These are phyloP conservation scores for Microcyclosporella mali DNA, from an alignment of 2,329 filamentous ascomycete species.

Conservation along the genomic window DNA sequence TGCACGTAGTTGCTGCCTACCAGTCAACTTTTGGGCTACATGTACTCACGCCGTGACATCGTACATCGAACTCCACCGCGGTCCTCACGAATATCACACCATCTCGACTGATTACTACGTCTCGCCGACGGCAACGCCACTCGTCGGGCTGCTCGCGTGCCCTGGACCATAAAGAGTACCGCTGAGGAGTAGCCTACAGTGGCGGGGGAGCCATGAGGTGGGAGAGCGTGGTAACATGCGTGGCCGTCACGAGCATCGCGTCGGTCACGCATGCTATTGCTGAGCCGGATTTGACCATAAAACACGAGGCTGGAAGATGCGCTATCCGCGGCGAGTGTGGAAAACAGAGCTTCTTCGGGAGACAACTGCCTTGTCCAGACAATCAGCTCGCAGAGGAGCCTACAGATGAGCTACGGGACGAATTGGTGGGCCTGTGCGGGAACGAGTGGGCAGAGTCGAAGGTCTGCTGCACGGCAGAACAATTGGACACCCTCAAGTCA, in stretches of 20 bases:
- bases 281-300: conserved; percentile 20
- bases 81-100: no score
- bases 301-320: conserved; percentile 79
- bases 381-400: conserved; percentile 76
- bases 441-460: conserved; percentile 75
- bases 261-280: conserved; percentile 2
- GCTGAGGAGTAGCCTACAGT: neutral
- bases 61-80: no score
- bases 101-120: no score
- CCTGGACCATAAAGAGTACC: no score
- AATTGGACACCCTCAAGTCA: conserved; percentile 73
- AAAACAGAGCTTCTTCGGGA: conserved; percentile 82
- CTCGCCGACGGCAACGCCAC: no score
- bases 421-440: conserved; percentile 81
- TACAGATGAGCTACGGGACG: conserved; percentile 62
- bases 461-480: conserved; percentile 77
- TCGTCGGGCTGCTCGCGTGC: no score
- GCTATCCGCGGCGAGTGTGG: conserved; percentile 89
- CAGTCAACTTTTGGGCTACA: no score
- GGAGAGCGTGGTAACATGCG: conserved; percentile 1
- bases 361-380: conserved; percentile 85
- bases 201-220: conserved; percentile 4
- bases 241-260: neutral
- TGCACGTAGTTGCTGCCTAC: no score
- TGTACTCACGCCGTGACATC: no score